These are phyloP conservation scores for Microbotryum scabiosae DNA, from an alignment of 1,284 basidiomycete species.

Conservation along the genomic window DNA sequence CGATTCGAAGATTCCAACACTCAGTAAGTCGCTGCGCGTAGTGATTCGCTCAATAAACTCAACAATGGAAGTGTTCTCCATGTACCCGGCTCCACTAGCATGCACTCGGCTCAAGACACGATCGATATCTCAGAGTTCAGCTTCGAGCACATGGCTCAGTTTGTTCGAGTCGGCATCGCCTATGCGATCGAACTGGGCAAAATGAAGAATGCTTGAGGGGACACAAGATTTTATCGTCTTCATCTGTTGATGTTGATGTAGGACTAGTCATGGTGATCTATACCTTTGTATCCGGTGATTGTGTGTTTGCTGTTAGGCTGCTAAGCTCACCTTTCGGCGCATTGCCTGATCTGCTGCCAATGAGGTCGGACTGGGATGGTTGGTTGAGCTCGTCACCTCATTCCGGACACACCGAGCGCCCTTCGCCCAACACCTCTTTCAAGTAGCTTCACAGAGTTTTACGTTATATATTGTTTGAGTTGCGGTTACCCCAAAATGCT, in stretches of 20 bases:
- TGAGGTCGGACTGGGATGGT: too few species aligned
- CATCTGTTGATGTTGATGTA: background rate
- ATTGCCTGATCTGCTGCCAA: too few species aligned
- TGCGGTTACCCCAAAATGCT: too few species aligned
- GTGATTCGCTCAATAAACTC: background rate
- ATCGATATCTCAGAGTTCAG: slow-evolving; percentile 80
- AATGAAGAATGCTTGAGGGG: background rate
- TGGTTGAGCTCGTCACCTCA: too few species aligned
- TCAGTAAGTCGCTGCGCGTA: background rate
- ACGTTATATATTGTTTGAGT: too few species aligned
- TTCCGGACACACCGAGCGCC: too few species aligned
- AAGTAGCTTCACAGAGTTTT: too few species aligned
- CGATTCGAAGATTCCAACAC: slow-evolving; percentile 26
- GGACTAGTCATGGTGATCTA: too few species aligned
- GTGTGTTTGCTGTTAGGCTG: too few species aligned
- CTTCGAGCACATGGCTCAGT: slow-evolving; percentile 46
- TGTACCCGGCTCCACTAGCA: slow-evolving; percentile 43
- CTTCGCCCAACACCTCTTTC: too few species aligned
- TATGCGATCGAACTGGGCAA: slow-evolving; percentile 12
- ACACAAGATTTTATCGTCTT: background rate
- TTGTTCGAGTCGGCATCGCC: slow-evolving; percentile 11
- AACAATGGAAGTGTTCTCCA: slow-evolving; percentile 47
- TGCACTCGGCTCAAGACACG: slow-evolving; percentile 70
- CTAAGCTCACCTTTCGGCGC: too few species aligned
- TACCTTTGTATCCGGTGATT: too few species aligned